A percentile compares a stretch with the other conserved stretches of the same genome.
Conservation (phyloP, 306 rosid species). For the Ochetophila trinervis region DNA sequence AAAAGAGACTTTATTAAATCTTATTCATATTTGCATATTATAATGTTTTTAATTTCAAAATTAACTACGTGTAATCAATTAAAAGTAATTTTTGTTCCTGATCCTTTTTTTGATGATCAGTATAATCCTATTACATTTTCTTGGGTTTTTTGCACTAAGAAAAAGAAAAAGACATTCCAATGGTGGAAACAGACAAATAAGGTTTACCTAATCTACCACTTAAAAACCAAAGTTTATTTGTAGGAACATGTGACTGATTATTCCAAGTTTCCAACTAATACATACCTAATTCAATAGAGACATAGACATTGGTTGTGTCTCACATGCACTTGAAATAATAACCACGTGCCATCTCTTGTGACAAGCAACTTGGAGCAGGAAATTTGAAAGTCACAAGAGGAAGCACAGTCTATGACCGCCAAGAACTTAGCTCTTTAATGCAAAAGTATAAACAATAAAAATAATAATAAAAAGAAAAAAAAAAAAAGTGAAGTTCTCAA, state of each 20-base stretch:
- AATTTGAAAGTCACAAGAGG: conserved; percentile 17
- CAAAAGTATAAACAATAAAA: not conserved
- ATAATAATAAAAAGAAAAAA: conserved; percentile 9
- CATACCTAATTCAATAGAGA: conserved; percentile 15
- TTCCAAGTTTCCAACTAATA: not conserved
- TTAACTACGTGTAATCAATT: no score
- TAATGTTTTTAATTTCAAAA: no score
- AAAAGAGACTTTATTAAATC: no score
- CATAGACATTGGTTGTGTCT: conserved; percentile 25
- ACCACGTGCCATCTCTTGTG: conserved; percentile 12
- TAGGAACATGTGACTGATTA: conserved; percentile 31
- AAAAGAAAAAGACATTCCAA: not conserved
- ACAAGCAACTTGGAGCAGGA: conserved; percentile 29
- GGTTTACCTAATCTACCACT: conserved; percentile 33
- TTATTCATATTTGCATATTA: no score
- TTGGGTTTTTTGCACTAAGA: no score
- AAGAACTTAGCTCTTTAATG: not conserved
- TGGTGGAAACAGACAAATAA: conserved; percentile 35
- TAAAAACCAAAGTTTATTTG: no score
- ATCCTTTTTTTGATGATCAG: no score
- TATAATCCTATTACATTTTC: no score
- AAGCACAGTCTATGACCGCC: conserved; percentile 24
- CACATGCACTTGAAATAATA: conserved; percentile 33
- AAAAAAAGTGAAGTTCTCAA: no score
- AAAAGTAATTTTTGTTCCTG: no score